phyloP scores from a whole-genome alignment of 2,329 filamentous ascomycete species.

The Colletotrichum tropicicola region DNA sequence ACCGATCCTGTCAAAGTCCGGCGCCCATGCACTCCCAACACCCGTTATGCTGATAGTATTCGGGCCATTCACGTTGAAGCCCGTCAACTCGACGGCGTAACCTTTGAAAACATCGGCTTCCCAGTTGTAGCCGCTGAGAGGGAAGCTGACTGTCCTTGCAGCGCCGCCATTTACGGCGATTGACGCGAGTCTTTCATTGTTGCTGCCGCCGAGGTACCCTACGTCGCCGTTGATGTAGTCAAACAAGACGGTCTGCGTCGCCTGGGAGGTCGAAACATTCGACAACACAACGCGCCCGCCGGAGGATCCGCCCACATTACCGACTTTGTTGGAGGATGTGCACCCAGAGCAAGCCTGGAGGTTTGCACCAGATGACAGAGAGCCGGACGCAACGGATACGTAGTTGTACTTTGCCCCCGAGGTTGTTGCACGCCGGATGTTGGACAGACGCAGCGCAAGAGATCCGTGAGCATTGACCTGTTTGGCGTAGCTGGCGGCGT shows the following conservation, averaged over 20 bases:
- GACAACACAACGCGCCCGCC: not conserved
- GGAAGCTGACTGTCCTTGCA: not conserved
- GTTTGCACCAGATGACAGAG: not conserved
- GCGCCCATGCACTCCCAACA: not conserved
- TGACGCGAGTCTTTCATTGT: not conserved
- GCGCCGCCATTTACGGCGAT: not conserved
- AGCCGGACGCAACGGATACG: not conserved
- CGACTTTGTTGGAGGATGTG: not conserved
- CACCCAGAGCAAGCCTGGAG: not conserved
- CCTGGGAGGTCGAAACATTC: not conserved
- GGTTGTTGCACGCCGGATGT: not conserved
- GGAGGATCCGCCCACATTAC: not conserved
- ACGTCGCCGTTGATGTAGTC: not conserved
- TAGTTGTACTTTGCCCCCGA: not conserved
- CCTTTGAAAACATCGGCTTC: not conserved
- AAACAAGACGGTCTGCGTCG: not conserved
- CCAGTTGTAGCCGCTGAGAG: not conserved
- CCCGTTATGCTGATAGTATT: constrained; percentile 9
- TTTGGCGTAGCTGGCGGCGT: not conserved
- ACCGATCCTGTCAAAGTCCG: not conserved
- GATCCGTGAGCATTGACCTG: constrained; percentile 1
- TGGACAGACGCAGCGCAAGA: not conserved
- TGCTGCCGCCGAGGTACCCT: not conserved
- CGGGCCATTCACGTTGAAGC: not conserved
- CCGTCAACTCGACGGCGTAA: not conserved